Evolutionary conservation across 345 rosid species (phyloP), one percentile per base, ranked within the genome.

Genomic region (Turnera subulata): DNA sequence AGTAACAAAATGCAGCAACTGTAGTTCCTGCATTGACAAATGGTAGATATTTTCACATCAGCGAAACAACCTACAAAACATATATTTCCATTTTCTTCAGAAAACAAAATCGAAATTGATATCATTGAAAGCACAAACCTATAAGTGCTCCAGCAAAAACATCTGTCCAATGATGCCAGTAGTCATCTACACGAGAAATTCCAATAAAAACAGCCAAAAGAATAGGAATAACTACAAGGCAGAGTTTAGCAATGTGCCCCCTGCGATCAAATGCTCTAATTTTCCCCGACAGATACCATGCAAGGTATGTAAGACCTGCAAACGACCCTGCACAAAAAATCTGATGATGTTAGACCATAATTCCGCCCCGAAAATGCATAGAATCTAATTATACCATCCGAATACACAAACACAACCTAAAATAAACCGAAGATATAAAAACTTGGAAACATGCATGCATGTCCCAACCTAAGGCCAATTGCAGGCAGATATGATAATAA

Each of bases 91-190:
- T 43, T 46, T 44, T 37, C 40, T 54, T 39, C 17, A 8, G 35
- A 8, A 29, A 29, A 29, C 35, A 19, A 23, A 33, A 42, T 32
- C 16, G 49, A 26, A n/a, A 17, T 17, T 15, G 48, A 54, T 35
- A 19, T 44, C 22, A 11, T 17, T 59, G 19, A 53, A 47, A 58
- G n/a, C n/a, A n/a, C 63, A 40, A 43, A 86, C 97, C 98, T 66
- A 86, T 48, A 58, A 89, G 63, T 51, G 83, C 94, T 58, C 97
- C 97, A 61, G 89, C 91, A 65, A 89, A 92, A 18, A 89, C 94
- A 84, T 92, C 97, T 75, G 83, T 84, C 98, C 91, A 89, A 49
- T 92, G 96, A 78, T 92, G 98, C 98, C 93, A 86, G 64, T 92
- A 89, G 75, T 92, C 95, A 70, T 92, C 98, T 44, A 92, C 93